phyloP scores from a whole-genome alignment of 2,329 filamentous ascomycete genomes.

The Bipolaris gigantea region DNA sequence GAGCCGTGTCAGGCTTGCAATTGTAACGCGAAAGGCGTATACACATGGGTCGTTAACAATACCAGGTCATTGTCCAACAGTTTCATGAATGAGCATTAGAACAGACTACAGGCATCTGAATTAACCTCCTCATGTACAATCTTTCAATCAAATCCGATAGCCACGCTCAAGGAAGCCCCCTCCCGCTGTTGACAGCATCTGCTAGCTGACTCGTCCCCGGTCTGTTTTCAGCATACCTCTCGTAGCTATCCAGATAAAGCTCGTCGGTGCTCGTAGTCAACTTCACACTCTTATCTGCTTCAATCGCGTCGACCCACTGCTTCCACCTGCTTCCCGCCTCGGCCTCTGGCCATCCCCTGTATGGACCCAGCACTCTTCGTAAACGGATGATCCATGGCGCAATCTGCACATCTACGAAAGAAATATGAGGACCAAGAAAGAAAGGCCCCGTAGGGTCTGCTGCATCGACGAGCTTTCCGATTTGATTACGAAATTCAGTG shows the following conservation, averaged over 20 bases:
- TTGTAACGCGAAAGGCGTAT: too few relatives aligned
- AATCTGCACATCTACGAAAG: conserved; percentile 73
- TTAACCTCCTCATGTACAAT: background rate
- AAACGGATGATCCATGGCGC: conserved; percentile 75
- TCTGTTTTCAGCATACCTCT: conserved; percentile 64
- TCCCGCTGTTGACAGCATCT: conserved; percentile 62
- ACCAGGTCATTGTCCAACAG: background rate
- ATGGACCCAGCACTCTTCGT: conserved; percentile 65
- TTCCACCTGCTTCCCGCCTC: conserved; percentile 67
- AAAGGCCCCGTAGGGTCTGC: conserved; percentile 66
- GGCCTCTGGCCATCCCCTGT: conserved; percentile 67
- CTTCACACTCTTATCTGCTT: conserved; percentile 63
- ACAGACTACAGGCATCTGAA: background rate
- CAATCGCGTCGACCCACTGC: conserved; percentile 70
- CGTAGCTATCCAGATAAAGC: conserved; percentile 68
- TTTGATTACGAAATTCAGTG: conserved; percentile 65
- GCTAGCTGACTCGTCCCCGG: conserved; percentile 61
- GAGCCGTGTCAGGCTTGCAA: too few relatives aligned
- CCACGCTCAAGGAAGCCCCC: conserved; percentile 51
- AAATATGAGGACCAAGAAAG: conserved; percentile 62
- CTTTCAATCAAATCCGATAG: background rate
- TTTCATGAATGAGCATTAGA: background rate
- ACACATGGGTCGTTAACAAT: too few relatives aligned
- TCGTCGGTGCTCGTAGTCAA: conserved; percentile 69
- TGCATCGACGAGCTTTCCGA: conserved; percentile 63